phyloP scores from a whole-genome alignment of 495 filamentous ascomycete genomes.

The Penicilliopsis zonata region DNA sequence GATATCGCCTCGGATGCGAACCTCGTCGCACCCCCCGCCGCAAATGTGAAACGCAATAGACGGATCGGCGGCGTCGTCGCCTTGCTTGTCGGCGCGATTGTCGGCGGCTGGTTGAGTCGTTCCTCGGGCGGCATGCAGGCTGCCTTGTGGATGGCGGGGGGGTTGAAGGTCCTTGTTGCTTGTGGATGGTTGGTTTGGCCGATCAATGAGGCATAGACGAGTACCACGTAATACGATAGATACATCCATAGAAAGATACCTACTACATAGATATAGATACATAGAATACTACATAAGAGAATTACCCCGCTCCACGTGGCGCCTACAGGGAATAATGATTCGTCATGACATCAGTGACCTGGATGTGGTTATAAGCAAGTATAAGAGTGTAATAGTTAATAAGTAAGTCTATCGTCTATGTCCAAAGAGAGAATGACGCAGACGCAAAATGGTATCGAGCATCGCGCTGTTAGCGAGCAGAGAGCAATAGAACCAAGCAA shows the following conservation, averaged over 20 bases:
- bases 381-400: too few species aligned
- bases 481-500: constrained; percentile 9
- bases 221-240: too few species aligned
- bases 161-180: constrained; percentile 39
- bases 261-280: too few species aligned
- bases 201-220: too few species aligned
- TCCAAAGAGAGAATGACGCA: constrained; percentile 5
- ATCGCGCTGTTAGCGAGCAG: too few species aligned
- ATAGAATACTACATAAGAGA: too few species aligned
- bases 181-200: constrained; percentile 34
- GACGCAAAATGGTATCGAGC: constrained; percentile 37
- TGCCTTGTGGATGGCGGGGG: constrained; percentile 47
- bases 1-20: constrained; percentile 53
- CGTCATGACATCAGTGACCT: too few species aligned
- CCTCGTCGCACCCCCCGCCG: constrained; percentile 26
- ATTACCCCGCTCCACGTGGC: too few species aligned
- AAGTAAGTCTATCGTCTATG: too few species aligned
- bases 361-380: too few species aligned
- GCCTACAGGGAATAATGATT: too few species aligned
- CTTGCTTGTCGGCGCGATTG: constrained; percentile 48
- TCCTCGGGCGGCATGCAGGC: constrained; percentile 40
- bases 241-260: too few species aligned
- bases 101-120: constrained; percentile 50
- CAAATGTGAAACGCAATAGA: constrained; percentile 54
- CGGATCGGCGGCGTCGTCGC: constrained; percentile 43